These are phyloP conservation scores for Alternaria angustiovoidea DNA, from an alignment of 2,329 filamentous ascomycete species.

Conservation along the genomic window DNA sequence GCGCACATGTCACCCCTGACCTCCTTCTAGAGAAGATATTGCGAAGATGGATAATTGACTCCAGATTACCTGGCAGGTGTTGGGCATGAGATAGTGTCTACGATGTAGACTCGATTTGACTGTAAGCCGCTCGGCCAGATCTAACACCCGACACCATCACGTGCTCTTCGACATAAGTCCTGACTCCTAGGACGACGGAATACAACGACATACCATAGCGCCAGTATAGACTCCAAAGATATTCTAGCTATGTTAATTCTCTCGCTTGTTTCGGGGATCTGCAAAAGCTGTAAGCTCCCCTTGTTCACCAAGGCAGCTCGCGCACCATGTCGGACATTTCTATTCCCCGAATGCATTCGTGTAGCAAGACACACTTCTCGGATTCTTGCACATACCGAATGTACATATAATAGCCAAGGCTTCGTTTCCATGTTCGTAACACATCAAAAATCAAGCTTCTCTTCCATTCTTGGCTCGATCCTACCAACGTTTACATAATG, in stretches of 20 bases:
- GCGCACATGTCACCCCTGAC: background rate
- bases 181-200: background rate
- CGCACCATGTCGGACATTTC: conserved; percentile 1
- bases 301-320: background rate
- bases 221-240: background rate
- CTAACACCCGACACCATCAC: conserved; percentile 12
- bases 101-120: background rate
- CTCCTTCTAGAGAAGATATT: background rate
- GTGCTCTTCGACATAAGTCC: background rate
- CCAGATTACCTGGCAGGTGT: background rate
- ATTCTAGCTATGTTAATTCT: background rate
- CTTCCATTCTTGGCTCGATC: background rate
- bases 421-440: background rate
- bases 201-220: background rate
- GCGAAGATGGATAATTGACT: background rate
- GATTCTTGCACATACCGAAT: background rate
- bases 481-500: background rate
- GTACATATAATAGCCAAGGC: background rate
- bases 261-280: background rate
- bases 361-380: background rate
- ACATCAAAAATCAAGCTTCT: background rate
- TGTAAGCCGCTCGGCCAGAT: conserved; percentile 7
- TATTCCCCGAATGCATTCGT: conserved; percentile 8
- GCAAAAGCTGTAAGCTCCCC: background rate
- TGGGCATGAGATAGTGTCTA: background rate